phyloP scores from a whole-genome alignment of 2,329 filamentous ascomycete genomes.

The Sporothrix mexicana region DNA sequence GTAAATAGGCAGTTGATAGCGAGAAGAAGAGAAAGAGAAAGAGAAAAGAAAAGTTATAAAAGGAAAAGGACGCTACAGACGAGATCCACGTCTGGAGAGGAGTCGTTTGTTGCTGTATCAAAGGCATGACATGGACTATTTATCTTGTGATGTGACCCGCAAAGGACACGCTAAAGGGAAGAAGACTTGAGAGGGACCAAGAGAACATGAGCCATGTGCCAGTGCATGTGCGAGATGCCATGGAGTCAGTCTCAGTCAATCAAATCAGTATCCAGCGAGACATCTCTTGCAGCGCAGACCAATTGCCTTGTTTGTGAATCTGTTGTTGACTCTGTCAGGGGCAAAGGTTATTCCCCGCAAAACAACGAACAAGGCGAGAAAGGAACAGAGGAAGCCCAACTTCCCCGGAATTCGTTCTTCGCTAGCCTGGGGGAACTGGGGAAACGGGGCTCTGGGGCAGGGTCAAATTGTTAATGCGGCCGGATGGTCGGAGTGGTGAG shows the following conservation, averaged over 20 bases:
- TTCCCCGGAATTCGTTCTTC: constrained; percentile 3
- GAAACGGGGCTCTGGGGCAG: too few species aligned
- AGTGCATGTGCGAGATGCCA: too few species aligned
- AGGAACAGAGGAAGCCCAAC: background rate
- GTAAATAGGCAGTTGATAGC: too few species aligned
- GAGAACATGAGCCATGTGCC: too few species aligned
- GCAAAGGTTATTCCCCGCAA: background rate
- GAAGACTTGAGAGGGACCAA: background rate
- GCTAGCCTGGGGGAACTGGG: background rate
- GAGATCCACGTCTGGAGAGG: background rate
- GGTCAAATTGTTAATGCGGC: too few species aligned
- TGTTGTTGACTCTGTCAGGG: background rate
- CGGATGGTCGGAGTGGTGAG: too few species aligned
- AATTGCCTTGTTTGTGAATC: too few species aligned
- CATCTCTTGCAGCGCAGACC: too few species aligned
- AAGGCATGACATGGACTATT: background rate
- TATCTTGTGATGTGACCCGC: background rate
- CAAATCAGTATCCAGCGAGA: too few species aligned
- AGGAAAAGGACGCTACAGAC: background rate
- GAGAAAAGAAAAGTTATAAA: background rate
- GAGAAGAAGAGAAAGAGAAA: background rate
- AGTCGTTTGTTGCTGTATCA: constrained; percentile 22
- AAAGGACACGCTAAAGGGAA: background rate
- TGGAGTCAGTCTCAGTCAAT: too few species aligned
- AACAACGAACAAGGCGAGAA: background rate